Conservation (phyloP, 176 grass and related monocot genomes). For the Olyra latifolia region DNA sequence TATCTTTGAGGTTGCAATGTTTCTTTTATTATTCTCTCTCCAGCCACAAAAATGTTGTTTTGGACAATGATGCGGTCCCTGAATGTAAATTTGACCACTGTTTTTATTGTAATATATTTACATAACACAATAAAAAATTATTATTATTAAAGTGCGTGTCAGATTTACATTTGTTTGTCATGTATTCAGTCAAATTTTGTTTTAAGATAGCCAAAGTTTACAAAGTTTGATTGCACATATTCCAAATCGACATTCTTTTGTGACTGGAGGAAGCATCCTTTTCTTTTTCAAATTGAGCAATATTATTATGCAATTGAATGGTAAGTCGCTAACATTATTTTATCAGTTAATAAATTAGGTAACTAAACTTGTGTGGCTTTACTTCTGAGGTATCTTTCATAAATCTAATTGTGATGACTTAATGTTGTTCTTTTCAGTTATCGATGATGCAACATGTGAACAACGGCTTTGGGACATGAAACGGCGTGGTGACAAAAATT, state of each 20-base stretch:
- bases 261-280: too few species aligned
- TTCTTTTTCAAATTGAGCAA: not conserved
- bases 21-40: not conserved
- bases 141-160: too few species aligned
- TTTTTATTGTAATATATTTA: too few species aligned
- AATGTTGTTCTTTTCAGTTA: slow-evolving; percentile 66
- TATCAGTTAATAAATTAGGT: not conserved
- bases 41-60: too few species aligned
- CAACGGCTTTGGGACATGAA: slow-evolving; percentile 95
- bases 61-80: too few species aligned
- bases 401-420: slow-evolving; percentile 9
- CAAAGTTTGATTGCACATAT: too few species aligned
- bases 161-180: too few species aligned
- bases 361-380: not conserved
- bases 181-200: too few species aligned
- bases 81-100: too few species aligned
- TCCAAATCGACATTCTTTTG: too few species aligned
- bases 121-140: too few species aligned
- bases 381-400: not conserved
- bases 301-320: not conserved
- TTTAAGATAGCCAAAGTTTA: too few species aligned
- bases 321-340: not conserved
- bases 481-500: slow-evolving; percentile 67
- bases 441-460: slow-evolving; percentile 86
- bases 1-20: not conserved